phyloP scores from a whole-genome alignment of 2,329 filamentous ascomycete species.

The Aspergillus quadrilineatus region DNA sequence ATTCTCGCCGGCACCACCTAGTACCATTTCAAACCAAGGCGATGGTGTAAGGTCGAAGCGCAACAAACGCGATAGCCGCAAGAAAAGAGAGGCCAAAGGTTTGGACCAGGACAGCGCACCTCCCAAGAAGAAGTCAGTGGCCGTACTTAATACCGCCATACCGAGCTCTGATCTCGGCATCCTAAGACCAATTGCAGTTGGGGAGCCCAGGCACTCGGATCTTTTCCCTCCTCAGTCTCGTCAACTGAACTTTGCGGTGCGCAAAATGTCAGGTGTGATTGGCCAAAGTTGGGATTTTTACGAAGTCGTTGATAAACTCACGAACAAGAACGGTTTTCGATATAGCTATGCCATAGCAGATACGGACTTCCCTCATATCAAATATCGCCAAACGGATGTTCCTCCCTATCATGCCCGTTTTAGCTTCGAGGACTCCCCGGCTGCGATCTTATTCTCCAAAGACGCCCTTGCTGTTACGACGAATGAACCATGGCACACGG shows the following conservation, averaged over 20 bases:
- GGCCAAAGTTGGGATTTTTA: slow-evolving; percentile 43
- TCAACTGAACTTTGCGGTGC: slow-evolving; percentile 39
- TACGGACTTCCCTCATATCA: slow-evolving; percentile 81
- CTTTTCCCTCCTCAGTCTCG: slow-evolving; percentile 39
- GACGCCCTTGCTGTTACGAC: slow-evolving; percentile 77
- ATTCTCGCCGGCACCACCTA: slow-evolving; percentile 36
- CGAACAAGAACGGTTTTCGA: slow-evolving; percentile 72
- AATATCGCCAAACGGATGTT: slow-evolving; percentile 85
- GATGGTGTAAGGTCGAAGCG: slow-evolving; percentile 38
- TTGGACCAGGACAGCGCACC: slow-evolving; percentile 37
- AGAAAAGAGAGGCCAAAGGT: slow-evolving; percentile 46
- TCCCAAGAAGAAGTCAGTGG: slow-evolving; percentile 36
- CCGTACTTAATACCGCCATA: slow-evolving; percentile 32
- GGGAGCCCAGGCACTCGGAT: slow-evolving; percentile 41
- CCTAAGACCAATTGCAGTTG: slow-evolving; percentile 40
- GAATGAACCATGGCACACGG: slow-evolving; percentile 88
- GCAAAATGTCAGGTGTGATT: slow-evolving; percentile 36
- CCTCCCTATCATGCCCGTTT: slow-evolving; percentile 80
- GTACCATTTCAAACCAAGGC: slow-evolving; percentile 28
- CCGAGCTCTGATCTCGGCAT: slow-evolving; percentile 41
- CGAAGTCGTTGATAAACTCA: slow-evolving; percentile 51
- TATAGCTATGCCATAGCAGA: slow-evolving; percentile 92
- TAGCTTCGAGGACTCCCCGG: slow-evolving; percentile 88
- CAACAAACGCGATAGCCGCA: slow-evolving; percentile 45
- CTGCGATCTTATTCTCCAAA: slow-evolving; percentile 78